Evolutionary conservation across 495 filamentous ascomycete species (phyloP).

Genomic region (Parachaetomium inaequale): DNA sequence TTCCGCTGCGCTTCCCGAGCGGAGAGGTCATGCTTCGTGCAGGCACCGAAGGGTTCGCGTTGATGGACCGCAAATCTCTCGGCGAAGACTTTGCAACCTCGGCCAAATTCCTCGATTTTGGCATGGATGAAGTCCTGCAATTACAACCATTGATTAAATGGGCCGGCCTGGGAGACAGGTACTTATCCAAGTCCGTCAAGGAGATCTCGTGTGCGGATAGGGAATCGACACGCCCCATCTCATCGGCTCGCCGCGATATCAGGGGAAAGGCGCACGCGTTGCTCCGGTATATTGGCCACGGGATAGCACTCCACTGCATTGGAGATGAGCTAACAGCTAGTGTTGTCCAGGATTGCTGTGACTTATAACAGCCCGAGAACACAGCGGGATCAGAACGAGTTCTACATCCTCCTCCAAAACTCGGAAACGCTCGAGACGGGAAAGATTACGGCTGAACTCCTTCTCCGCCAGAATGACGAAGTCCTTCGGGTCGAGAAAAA

Average conservation of each 20-base stretch:
- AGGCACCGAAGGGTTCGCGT: neutral
- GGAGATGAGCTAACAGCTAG: neutral
- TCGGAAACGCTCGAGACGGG: neutral
- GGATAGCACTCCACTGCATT: neutral
- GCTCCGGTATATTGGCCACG: neutral
- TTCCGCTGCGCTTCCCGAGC: neutral
- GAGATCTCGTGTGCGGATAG: neutral
- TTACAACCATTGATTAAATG: neutral
- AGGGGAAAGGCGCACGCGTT: neutral
- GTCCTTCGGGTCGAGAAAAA: neutral
- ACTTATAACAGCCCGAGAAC: conserved; percentile 1
- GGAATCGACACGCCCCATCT: neutral
- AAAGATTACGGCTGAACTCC: neutral
- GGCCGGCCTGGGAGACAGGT: neutral
- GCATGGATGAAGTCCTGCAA: neutral
- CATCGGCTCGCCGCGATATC: neutral
- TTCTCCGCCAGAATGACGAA: neutral
- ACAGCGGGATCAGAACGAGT: neutral
- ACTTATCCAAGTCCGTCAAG: neutral
- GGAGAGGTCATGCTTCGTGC: neutral
- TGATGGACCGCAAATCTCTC: neutral
- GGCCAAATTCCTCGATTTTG: conserved; percentile 3
- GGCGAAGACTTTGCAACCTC: neutral
- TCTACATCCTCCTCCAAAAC: neutral
- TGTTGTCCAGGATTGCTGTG: neutral